These are phyloP conservation scores for Carnegiea gigantea DNA, from an alignment of 179 eudicot genomes.

Conservation along the genomic window DNA sequence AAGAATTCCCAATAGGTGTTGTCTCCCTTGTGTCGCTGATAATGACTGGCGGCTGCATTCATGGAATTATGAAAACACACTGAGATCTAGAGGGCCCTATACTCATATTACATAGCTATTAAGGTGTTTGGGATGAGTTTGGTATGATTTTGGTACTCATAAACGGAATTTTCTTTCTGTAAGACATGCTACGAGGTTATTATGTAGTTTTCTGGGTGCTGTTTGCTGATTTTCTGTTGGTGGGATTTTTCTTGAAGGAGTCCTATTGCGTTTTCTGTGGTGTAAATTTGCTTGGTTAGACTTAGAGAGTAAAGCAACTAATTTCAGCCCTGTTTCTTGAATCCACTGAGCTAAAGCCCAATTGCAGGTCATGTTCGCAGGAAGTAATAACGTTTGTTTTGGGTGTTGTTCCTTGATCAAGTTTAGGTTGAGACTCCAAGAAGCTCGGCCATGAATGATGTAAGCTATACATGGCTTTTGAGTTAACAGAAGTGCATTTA, in stretches of 20 bases:
- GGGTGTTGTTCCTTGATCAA: too few species aligned
- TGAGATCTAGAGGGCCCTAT: constrained; percentile 25
- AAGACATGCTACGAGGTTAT: not conserved
- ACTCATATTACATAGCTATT: too few species aligned
- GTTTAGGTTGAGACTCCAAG: too few species aligned
- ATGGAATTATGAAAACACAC: constrained; percentile 74
- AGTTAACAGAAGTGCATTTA: too few species aligned
- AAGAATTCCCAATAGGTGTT: constrained; percentile 90
- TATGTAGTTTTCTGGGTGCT: not conserved
- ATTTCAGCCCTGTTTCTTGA: not conserved
- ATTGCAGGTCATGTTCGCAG: not conserved
- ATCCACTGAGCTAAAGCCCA: not conserved
- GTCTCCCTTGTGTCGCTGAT: constrained; percentile 78
- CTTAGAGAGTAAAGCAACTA: not conserved
- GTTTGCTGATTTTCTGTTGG: not conserved
- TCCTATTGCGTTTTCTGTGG: not conserved
- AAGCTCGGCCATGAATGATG: too few species aligned
- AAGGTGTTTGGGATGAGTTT: not conserved
- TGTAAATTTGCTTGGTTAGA: not conserved
- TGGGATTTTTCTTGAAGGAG: not conserved
- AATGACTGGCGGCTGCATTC: constrained; percentile 84
- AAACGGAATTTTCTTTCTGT: not conserved
- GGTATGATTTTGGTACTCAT: not conserved
- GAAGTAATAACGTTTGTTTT: too few species aligned
- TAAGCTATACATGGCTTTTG: too few species aligned